Percentiles rank a stretch among this genome's conserved stretches.
Conservation (phyloP, 306 rosid species). For the Amphicarpaea edgeworthii region DNA sequence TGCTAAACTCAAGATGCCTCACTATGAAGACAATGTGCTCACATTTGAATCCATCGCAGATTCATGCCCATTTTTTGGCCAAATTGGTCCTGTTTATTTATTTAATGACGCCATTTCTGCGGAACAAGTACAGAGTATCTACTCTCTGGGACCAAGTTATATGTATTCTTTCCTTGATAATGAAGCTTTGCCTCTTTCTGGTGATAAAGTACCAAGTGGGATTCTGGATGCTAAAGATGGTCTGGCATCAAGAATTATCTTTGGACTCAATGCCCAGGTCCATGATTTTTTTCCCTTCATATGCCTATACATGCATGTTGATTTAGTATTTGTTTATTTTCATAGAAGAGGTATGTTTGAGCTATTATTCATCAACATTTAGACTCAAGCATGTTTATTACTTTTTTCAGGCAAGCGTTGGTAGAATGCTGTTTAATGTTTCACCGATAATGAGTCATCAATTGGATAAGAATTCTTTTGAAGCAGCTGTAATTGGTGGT, state of each 20-base stretch:
- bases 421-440: constrained; percentile 88
- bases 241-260: constrained; percentile 83
- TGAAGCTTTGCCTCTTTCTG: constrained; percentile 76
- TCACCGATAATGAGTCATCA: constrained; percentile 72
- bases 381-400: constrained; percentile 41
- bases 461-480: constrained; percentile 74
- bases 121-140: constrained; percentile 91
- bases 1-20: constrained; percentile 68
- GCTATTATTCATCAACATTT: constrained; percentile 4
- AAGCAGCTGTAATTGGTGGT: constrained; percentile 85
- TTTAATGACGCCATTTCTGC: constrained; percentile 84
- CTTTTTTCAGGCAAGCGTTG: constrained; percentile 84
- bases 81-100: constrained; percentile 91
- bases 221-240: constrained; percentile 91
- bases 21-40: constrained; percentile 63
- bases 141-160: constrained; percentile 96
- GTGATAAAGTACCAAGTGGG: constrained; percentile 73
- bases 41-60: constrained; percentile 68
- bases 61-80: constrained; percentile 85
- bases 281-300: constrained; percentile 2
- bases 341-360: constrained; percentile 5
- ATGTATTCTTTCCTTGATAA: constrained; percentile 95
- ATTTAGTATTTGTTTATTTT: constrained; percentile 22
- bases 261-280: constrained; percentile 99
- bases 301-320: background rate